Conservation (phyloP, 768 basidiomycete genomes). For the Agaricus subrufescens region DNA sequence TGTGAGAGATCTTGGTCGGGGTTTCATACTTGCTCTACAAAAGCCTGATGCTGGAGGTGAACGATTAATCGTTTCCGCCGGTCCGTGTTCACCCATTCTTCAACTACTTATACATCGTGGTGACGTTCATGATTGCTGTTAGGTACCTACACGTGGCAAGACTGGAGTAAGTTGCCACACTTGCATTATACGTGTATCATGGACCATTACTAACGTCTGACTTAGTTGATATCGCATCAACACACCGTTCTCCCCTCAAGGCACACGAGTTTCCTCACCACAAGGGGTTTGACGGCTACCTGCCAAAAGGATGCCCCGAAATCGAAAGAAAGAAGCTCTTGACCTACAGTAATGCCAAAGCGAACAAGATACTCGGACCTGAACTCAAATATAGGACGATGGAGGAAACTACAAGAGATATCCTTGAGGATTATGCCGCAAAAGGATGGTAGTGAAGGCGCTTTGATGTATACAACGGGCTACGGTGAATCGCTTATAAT, state of each 20-base stretch:
- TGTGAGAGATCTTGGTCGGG: slow-evolving; percentile 7
- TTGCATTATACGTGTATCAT: not conserved
- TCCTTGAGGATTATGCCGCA: not conserved
- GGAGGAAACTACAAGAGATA: not conserved
- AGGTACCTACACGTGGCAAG: not conserved
- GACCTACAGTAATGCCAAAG: not conserved
- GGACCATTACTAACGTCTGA: not conserved
- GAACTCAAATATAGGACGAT: not conserved
- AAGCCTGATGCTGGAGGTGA: slow-evolving; percentile 7
- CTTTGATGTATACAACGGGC: too few relatives aligned
- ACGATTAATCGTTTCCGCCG: slow-evolving; percentile 4
- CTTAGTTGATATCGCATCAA: not conserved
- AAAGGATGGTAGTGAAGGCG: not conserved
- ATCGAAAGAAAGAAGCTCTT: not conserved
- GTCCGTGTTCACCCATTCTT: not conserved
- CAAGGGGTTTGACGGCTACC: not conserved
- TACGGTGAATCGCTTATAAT: too few relatives aligned
- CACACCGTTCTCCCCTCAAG: too few relatives aligned
- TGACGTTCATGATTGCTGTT: not conserved
- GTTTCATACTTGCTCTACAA: slow-evolving; percentile 7
- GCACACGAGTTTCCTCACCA: too few relatives aligned
- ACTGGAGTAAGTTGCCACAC: not conserved
- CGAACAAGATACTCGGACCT: not conserved
- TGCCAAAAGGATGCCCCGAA: not conserved
- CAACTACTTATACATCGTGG: not conserved